Evolutionary conservation across 2,329 filamentous ascomycete species (phyloP).

Genomic region (Xylaria sp.): DNA sequence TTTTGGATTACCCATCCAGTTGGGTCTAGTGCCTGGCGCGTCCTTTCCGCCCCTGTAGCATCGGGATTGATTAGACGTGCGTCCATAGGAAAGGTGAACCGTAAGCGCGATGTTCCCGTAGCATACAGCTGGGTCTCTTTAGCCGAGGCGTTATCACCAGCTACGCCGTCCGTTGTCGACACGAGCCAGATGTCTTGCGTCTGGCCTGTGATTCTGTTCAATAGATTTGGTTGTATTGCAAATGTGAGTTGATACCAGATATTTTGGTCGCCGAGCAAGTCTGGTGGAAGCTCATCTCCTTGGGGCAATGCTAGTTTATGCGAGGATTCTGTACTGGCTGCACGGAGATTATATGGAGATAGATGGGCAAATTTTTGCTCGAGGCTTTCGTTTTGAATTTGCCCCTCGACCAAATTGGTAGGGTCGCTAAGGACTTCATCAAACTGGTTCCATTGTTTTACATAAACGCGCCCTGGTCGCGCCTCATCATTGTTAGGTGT

Average conservation of each 20-base stretch:
- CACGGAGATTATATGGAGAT: constrained; percentile 57
- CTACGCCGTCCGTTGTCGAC: constrained; percentile 64
- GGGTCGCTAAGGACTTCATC: constrained; percentile 65
- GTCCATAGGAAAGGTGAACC: constrained; percentile 48
- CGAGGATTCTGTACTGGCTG: constrained; percentile 36
- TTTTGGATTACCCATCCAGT: constrained; percentile 58
- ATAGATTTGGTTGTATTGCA: constrained; percentile 57
- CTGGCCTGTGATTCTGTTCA: constrained; percentile 60
- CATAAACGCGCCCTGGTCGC: constrained; percentile 49
- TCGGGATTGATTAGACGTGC: constrained; percentile 44
- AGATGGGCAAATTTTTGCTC: constrained; percentile 54
- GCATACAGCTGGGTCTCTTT: constrained; percentile 55
- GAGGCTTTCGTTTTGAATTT: constrained; percentile 56
- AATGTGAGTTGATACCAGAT: constrained; percentile 66
- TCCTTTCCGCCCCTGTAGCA: constrained; percentile 45
- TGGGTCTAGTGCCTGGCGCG: constrained; percentile 52
- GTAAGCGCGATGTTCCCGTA: constrained; percentile 40
- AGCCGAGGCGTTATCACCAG: constrained; percentile 54
- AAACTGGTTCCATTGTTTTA: constrained; percentile 59
- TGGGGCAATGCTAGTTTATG: constrained; percentile 29
- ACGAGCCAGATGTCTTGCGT: constrained; percentile 59
- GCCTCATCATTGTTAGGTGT: constrained; percentile 48
- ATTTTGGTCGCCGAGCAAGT: constrained; percentile 45
- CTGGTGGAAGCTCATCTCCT: constrained; percentile 41
- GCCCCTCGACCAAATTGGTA: constrained; percentile 56